Evolutionary conservation across 257 asterid genomes (phyloP), one percentile per base, ranked within the genome.

Genomic region (Solanum acaule): DNA sequence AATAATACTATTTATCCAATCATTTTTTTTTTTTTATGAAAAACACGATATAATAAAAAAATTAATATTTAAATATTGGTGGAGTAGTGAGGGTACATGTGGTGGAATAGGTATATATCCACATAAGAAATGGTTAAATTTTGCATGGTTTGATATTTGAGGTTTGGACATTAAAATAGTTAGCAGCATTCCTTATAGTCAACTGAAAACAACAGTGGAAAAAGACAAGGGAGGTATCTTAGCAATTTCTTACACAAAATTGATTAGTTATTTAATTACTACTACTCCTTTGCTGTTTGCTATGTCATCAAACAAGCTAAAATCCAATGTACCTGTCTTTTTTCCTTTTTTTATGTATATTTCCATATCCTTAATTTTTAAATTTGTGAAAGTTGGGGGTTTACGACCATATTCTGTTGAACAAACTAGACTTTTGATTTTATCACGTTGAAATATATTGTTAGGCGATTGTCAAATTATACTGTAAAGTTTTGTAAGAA

Each of bases 401-500:
- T 67, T 7, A 73, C 34, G 81, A 73, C 81, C 46, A 20, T 34
- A 73, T 9, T 34, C 46, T 34, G 81, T 27, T 27, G 40, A 44
- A 79, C 85, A 79, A 46, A 79, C 25, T 44, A 44, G 85, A 79
- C 85, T 44, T 79, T 15, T 29, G 27, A 79, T 79, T 44, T 79
- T 27, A 79, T 2, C 67, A 79, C 18, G 67, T 79, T 44, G 16
- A 76, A 37, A 20, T 61, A 22, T 22, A 6, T 56, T 56, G n/a
- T 6, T 56, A 56, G 63, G 25, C 13, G 1, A 25, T n/a, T 25
- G 25, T 44, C 67, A 44, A 79, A 14, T 44, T 25, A 12, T 4
- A 42, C 61, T 16, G 59, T 44, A 79, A 42, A 40, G 22, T 29
- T 38, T 1, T n/a, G 8, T 23, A n/a, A 7, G 18, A 4, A 7